phyloP scores from a whole-genome alignment of 805 yeast genomes.

The Yarrowia porcina region DNA sequence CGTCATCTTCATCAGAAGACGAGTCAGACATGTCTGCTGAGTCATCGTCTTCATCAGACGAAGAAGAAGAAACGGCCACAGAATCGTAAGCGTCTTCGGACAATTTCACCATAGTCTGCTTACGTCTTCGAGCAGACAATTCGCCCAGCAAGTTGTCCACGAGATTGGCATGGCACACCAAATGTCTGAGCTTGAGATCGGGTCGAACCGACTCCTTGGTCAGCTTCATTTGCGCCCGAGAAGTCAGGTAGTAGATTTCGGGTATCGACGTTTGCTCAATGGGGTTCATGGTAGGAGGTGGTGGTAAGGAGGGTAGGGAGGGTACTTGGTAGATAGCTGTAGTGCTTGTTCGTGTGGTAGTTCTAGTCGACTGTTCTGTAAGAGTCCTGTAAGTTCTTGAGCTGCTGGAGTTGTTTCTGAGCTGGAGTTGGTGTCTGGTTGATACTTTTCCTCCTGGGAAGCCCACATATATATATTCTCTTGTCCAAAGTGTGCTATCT shows the following conservation, averaged over 20 bases:
- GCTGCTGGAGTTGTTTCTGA: too few relatives aligned
- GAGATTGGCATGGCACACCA: slow-evolving; percentile 70
- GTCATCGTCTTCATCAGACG: background rate
- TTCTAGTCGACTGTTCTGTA: too few relatives aligned
- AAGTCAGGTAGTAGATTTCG: slow-evolving; percentile 60
- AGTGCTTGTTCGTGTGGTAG: background rate
- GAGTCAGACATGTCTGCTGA: too few relatives aligned
- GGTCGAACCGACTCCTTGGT: slow-evolving; percentile 58
- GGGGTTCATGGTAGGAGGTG: background rate
- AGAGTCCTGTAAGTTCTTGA: too few relatives aligned
- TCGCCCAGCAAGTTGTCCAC: slow-evolving; percentile 59
- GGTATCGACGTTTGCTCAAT: slow-evolving; percentile 31
- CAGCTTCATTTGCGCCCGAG: slow-evolving; percentile 60
- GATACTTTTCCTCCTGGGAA: too few relatives aligned
- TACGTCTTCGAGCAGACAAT: background rate
- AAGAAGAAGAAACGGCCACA: background rate
- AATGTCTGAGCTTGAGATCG: slow-evolving; percentile 53
- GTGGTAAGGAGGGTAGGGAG: background rate
- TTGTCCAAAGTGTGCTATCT: background rate
- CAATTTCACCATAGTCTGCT: background rate
- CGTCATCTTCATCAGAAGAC: background rate
- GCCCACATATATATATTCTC: background rate
- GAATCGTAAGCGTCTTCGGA: background rate
- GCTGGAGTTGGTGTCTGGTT: too few relatives aligned
- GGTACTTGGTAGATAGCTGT: background rate